phyloP scores from a whole-genome alignment of 2,329 filamentous ascomycete species.

The Talaromyces sp. region DNA sequence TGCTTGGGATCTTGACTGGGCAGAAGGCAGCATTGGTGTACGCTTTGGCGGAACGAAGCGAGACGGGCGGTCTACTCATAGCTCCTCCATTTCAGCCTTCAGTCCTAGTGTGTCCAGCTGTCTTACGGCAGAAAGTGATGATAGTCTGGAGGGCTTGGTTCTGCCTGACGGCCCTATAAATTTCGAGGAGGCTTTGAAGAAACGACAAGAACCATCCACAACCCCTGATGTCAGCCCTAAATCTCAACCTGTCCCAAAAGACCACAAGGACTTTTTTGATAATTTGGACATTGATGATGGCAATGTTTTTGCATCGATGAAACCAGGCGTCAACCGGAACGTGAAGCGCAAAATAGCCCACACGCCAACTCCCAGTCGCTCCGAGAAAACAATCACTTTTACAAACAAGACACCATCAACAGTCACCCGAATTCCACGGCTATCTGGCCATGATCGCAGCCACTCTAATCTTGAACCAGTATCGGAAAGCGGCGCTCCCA shows the following conservation, averaged over 20 bases:
- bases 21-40: conserved; percentile 86
- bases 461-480: conserved; percentile 81
- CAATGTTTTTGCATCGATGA: conserved; percentile 73
- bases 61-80: conserved; percentile 72
- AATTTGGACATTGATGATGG: conserved; percentile 83
- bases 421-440: conserved; percentile 71
- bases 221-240: conserved; percentile 25
- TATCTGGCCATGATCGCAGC: conserved; percentile 65
- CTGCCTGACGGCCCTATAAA: conserved; percentile 79
- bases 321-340: conserved; percentile 83
- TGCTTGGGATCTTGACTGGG: conserved; percentile 80
- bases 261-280: conserved; percentile 71
- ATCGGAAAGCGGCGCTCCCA: conserved; percentile 77
- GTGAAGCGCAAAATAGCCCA: conserved; percentile 75
- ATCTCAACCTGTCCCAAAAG: conserved; percentile 15
- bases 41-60: conserved; percentile 81
- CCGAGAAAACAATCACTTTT: conserved; percentile 83
- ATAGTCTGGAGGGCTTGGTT: conserved; percentile 83
- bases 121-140: conserved; percentile 86
- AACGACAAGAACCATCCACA: conserved; percentile 53
- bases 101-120: conserved; percentile 92
- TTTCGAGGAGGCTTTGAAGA: conserved; percentile 71
- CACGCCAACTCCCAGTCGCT: conserved; percentile 60
- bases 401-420: conserved; percentile 65
- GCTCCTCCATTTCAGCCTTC: conserved; percentile 80